Percentiles rank a stretch among this genome's conserved stretches.
These are phyloP conservation scores for Stemphylium beticola DNA, from an alignment of 2,329 filamentous ascomycete species.

Conservation along the genomic window DNA sequence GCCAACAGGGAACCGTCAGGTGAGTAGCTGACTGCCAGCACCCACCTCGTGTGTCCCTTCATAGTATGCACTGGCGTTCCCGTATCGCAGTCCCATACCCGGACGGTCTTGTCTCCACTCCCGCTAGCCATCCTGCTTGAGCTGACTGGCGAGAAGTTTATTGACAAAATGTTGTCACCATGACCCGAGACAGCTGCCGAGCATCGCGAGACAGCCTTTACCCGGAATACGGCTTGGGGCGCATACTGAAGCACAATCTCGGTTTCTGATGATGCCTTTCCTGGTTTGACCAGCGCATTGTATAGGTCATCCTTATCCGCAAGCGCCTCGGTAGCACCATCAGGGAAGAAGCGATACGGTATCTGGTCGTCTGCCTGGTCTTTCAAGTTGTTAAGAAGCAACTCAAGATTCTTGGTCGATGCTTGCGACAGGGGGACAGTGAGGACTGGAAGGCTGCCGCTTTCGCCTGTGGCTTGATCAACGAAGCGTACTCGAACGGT, in stretches of 20 bases:
- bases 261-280: slow-evolving; percentile 62
- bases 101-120: slow-evolving; percentile 86
- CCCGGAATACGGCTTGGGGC: slow-evolving; percentile 91
- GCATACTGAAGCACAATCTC: slow-evolving; percentile 68
- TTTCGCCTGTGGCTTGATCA: slow-evolving; percentile 74
- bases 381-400: slow-evolving; percentile 83
- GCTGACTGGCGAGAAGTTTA: slow-evolving; percentile 81
- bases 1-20: slow-evolving; percentile 82
- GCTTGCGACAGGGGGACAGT: slow-evolving; percentile 83
- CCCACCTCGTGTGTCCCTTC: slow-evolving; percentile 88
- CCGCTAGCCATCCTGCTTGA: slow-evolving; percentile 84
- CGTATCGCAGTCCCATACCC: slow-evolving; percentile 94
- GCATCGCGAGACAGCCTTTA: slow-evolving; percentile 89
- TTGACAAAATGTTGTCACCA: slow-evolving; percentile 85
- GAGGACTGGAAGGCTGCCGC: slow-evolving; percentile 70
- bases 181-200: slow-evolving; percentile 89
- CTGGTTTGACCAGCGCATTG: slow-evolving; percentile 48
- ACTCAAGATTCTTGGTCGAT: slow-evolving; percentile 85
- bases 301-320: slow-evolving; percentile 56
- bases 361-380: slow-evolving; percentile 68
- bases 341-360: slow-evolving; percentile 70
- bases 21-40: slow-evolving; percentile 84
- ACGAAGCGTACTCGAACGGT: slow-evolving; percentile 87
- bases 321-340: slow-evolving; percentile 50
- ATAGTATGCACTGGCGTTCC: slow-evolving; percentile 87